These are phyloP conservation scores for Yarrowia deformans DNA, from an alignment of 805 yeast species.

Conservation along the genomic window DNA sequence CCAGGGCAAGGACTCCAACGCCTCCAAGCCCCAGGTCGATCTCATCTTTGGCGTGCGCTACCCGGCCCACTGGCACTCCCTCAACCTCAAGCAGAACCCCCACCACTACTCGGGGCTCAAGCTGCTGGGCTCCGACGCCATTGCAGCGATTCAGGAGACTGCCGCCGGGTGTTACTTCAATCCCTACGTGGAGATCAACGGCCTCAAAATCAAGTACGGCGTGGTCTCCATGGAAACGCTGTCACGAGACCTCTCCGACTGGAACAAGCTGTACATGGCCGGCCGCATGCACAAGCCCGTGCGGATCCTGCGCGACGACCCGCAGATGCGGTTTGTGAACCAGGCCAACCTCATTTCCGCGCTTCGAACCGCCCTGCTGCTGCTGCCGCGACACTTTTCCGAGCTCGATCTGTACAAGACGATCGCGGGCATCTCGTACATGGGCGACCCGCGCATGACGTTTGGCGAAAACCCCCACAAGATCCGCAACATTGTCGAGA, in stretches of 20 bases:
- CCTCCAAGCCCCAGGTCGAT: conserved; percentile 75
- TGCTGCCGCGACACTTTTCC: conserved; percentile 59
- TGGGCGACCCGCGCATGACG: conserved; percentile 87
- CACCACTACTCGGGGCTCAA: conserved; percentile 78
- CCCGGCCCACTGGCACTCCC: conserved; percentile 76
- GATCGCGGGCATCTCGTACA: conserved; percentile 80
- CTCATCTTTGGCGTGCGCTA: conserved; percentile 81
- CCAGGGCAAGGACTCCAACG: conserved; percentile 59
- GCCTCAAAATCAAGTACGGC: conserved; percentile 80
- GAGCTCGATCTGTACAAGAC: conserved; percentile 75
- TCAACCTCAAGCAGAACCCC: conserved; percentile 71
- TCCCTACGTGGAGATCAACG: conserved; percentile 76
- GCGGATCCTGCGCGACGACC: conserved; percentile 69
- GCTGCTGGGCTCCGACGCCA: conserved; percentile 63
- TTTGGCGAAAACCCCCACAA: conserved; percentile 93
- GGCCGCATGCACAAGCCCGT: conserved; percentile 97
- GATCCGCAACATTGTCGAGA: conserved; percentile 80
- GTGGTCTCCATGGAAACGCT: conserved; percentile 70
- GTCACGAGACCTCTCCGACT: conserved; percentile 73
- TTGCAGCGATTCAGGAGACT: conserved; percentile 64
- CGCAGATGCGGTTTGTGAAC: conserved; percentile 68
- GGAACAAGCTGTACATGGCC: conserved; percentile 87
- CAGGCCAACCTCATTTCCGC: conserved; percentile 82
- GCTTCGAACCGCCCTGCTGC: conserved; percentile 67
- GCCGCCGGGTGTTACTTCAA: conserved; percentile 96